These are phyloP conservation scores for Solioccasus polychromus DNA, from an alignment of 768 basidiomycete genomes.

Conservation along the genomic window DNA sequence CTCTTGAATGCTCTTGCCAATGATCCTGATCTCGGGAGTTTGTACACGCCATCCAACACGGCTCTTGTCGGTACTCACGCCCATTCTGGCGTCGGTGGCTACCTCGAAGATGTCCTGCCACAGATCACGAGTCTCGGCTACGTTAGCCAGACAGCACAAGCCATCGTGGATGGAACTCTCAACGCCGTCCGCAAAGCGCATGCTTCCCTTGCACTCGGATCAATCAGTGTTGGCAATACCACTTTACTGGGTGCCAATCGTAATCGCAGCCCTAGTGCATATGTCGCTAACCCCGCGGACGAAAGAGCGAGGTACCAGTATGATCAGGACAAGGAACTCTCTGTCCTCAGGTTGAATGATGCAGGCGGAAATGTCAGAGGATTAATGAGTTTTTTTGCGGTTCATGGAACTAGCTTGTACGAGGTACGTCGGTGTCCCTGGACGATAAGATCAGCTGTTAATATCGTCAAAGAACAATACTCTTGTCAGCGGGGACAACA, in stretches of 20 bases:
- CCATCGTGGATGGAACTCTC: constrained; percentile 69
- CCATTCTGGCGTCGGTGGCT: constrained; percentile 77
- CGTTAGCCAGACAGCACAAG: constrained; percentile 67
- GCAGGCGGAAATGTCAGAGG: constrained; percentile 55
- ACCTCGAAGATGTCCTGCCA: constrained; percentile 74
- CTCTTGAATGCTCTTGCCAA: constrained; percentile 57
- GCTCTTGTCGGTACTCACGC: constrained; percentile 74
- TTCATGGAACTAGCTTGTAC: constrained; percentile 81
- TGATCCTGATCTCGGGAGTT: constrained; percentile 47
- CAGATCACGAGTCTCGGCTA: constrained; percentile 75
- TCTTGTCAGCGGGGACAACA: constrained; percentile 78
- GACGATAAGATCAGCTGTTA: too few species aligned
- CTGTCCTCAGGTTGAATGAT: constrained; percentile 65
- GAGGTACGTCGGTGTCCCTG: constrained; percentile 41
- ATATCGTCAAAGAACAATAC: constrained; percentile 81
- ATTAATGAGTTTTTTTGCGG: constrained; percentile 71
- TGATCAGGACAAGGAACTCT: constrained; percentile 75
- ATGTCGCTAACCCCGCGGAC: constrained; percentile 68
- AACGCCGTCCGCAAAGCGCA: constrained; percentile 69
- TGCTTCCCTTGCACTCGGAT: constrained; percentile 54
- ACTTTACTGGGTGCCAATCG: constrained; percentile 66
- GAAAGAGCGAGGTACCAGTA: constrained; percentile 66
- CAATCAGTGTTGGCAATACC: constrained; percentile 63
- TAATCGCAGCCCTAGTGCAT: constrained; percentile 75
- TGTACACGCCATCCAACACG: constrained; percentile 70